Percentiles rank a stretch among this genome's conserved stretches.
phyloP scores from a whole-genome alignment of 768 basidiomycete genomes.

The Hebeloma cylindrosporum region DNA sequence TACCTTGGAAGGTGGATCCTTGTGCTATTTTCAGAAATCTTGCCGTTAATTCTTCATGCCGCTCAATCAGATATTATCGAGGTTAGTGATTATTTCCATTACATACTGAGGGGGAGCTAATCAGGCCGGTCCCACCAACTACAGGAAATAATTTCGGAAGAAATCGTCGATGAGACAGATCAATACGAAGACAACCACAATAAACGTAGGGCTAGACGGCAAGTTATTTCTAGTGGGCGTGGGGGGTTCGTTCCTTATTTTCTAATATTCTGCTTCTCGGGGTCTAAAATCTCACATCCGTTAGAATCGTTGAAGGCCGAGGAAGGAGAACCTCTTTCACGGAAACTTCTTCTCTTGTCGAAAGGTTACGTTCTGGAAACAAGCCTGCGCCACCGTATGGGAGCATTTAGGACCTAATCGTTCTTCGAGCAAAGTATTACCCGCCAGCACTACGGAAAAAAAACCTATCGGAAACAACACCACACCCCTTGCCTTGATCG shows the following conservation, averaged over 20 bases:
- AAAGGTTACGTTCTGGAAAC: conserved; percentile 8
- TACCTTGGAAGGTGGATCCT: conserved; percentile 68
- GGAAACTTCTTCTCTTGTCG: conserved; percentile 15
- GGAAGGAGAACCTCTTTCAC: conserved; percentile 8
- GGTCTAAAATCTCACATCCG: not conserved
- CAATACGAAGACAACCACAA: conserved; percentile 84
- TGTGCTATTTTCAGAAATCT: not conserved
- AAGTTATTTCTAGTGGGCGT: conserved; percentile 77
- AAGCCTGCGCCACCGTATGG: conserved; percentile 9
- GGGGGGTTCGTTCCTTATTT: conserved; percentile 59
- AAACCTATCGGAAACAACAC: no score
- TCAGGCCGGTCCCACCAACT: no score
- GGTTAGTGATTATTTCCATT: conserved; percentile 35
- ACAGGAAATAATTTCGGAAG: conserved; percentile 92
- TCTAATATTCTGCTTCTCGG: not conserved
- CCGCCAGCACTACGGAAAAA: no score
- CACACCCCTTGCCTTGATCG: no score
- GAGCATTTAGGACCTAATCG: conserved; percentile 7
- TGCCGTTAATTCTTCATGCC: not conserved
- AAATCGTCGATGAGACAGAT: conserved; percentile 95
- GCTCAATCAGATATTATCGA: conserved; percentile 66
- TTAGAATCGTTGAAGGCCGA: conserved; percentile 23
- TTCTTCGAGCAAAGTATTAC: no score
- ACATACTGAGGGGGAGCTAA: no score
- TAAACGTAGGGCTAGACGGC: conserved; percentile 69